Evolutionary conservation across 2,329 filamentous ascomycete species (phyloP).

Genomic region (Ceratocystis albifundus): DNA sequence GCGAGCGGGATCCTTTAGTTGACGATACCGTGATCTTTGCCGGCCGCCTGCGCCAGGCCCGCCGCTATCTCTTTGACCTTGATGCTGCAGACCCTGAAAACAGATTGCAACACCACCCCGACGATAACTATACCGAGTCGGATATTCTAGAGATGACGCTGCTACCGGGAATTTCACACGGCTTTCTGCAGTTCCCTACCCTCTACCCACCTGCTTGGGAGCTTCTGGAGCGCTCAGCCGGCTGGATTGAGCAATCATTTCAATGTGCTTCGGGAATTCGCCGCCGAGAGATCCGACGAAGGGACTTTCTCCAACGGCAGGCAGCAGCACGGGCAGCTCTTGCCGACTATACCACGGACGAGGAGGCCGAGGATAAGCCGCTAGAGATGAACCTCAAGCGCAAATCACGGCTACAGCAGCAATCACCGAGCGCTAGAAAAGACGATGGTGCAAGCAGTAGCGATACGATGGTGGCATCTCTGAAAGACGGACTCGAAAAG

Average conservation of each 20-base stretch:
- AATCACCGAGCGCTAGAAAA: slow-evolving; percentile 21
- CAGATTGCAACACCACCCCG: slow-evolving; percentile 32
- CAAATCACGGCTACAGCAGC: slow-evolving; percentile 22
- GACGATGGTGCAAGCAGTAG: slow-evolving; percentile 23
- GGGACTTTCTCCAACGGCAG: slow-evolving; percentile 6
- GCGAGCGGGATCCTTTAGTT: slow-evolving; percentile 86
- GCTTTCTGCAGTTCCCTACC: slow-evolving; percentile 82
- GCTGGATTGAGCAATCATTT: slow-evolving; percentile 76
- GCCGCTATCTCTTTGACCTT: slow-evolving; percentile 21
- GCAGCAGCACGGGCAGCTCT: slow-evolving; percentile 11
- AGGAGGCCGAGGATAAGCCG: slow-evolving; percentile 59
- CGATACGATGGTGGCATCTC: slow-evolving; percentile 23
- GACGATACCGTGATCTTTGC: slow-evolving; percentile 97
- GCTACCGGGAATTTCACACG: slow-evolving; percentile 81
- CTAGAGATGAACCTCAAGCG: slow-evolving; percentile 52
- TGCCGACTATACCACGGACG: slow-evolving; percentile 10
- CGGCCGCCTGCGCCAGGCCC: slow-evolving; percentile 59
- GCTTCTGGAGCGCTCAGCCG: slow-evolving; percentile 64
- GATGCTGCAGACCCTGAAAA: slow-evolving; percentile 18
- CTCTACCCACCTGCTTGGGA: slow-evolving; percentile 86
- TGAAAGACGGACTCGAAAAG: slow-evolving; percentile 24
- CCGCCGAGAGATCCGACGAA: slow-evolving; percentile 14
- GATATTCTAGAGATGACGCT: slow-evolving; percentile 60
- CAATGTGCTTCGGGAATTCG: slow-evolving; percentile 22
- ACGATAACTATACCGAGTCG: slow-evolving; percentile 26